phyloP scores from a whole-genome alignment of 202 grass and related monocot species.

The Digitaria exilis region DNA sequence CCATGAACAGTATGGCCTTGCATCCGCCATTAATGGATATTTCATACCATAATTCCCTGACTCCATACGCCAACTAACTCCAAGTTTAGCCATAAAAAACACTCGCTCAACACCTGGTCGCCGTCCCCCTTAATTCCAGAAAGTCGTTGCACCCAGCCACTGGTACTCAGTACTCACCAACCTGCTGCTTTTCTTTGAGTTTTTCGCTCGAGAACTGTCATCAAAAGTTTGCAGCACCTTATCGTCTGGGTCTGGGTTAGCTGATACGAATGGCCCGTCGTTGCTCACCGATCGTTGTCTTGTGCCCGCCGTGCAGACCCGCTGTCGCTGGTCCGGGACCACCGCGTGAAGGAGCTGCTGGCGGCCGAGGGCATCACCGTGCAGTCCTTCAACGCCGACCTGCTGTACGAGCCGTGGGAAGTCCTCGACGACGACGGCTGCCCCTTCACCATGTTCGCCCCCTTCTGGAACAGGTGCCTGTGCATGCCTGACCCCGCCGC shows the following conservation, averaged over 20 bases:
- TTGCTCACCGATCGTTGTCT: conserved; percentile 48
- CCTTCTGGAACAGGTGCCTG: conserved; percentile 96
- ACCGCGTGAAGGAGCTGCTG: conserved; percentile 81
- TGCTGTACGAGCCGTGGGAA: conserved; percentile 98
- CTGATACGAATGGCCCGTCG: conserved; percentile 38
- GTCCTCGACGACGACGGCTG: conserved; percentile 78
- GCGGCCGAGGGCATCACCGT: conserved; percentile 74
- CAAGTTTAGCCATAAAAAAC: conserved; percentile 39
- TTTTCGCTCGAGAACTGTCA: not conserved
- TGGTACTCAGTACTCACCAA: conserved; percentile 29
- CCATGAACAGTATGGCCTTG: conserved; percentile 25
- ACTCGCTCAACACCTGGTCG: conserved; percentile 32
- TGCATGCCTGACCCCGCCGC: conserved; percentile 77
- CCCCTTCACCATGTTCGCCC: conserved; percentile 90
- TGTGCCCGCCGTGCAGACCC: conserved; percentile 67
- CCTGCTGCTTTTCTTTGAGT: conserved; percentile 4
- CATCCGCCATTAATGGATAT: conserved; percentile 30
- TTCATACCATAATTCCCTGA: not conserved
- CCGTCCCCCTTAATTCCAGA: conserved; percentile 46
- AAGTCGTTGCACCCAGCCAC: conserved; percentile 19
- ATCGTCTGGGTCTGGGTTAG: conserved; percentile 1
- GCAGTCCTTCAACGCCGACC: conserved; percentile 89
- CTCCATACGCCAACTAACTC: conserved; percentile 36
- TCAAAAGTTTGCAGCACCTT: conserved; percentile 4
- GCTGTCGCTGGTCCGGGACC: conserved; percentile 84